These are phyloP conservation scores for Mucor saturninus DNA, from an alignment of 371 early-diverging fungal genomes.

Conservation along the genomic window DNA sequence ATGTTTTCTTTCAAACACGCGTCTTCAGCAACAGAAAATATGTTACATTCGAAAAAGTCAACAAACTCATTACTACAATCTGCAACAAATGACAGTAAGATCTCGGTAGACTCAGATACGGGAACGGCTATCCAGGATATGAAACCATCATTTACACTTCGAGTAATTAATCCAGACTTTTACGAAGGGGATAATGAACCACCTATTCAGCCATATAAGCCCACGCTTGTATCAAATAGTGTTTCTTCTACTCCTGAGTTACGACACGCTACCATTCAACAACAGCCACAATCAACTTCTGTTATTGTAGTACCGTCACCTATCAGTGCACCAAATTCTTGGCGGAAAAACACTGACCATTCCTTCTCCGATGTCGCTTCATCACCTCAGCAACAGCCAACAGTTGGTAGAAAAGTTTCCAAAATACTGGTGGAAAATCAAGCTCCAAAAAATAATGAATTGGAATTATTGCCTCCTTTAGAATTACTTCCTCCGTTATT, in stretches of 20 bases:
- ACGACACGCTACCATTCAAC: not conserved
- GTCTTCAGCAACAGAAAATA: not conserved
- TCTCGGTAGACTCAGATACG: conserved; percentile 23
- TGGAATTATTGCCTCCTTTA: conserved; percentile 24
- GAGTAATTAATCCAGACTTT: conserved; percentile 30
- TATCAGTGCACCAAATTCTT: conserved; percentile 14
- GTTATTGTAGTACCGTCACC: conserved; percentile 18
- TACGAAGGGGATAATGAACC: conserved; percentile 24
- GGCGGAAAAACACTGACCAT: conserved; percentile 14
- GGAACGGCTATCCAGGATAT: conserved; percentile 13
- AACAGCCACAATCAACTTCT: conserved; percentile 6
- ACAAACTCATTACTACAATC: not conserved
- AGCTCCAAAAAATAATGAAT: conserved; percentile 1
- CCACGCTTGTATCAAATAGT: conserved; percentile 10
- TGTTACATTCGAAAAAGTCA: conserved; percentile 5
- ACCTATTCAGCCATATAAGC: conserved; percentile 10
- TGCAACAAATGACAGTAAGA: conserved; percentile 13
- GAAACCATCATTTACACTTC: conserved; percentile 13
- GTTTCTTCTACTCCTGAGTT: conserved; percentile 21
- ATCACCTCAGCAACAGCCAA: conserved; percentile 1
- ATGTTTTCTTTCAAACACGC: conserved; percentile 11
- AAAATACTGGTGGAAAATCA: conserved; percentile 26
- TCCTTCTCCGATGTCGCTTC: not conserved
- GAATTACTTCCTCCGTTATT: conserved; percentile 15
- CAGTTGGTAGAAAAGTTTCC: conserved; percentile 18